Conservation (phyloP, 2,329 filamentous ascomycete species). For the Talaromyces pinophilus region DNA sequence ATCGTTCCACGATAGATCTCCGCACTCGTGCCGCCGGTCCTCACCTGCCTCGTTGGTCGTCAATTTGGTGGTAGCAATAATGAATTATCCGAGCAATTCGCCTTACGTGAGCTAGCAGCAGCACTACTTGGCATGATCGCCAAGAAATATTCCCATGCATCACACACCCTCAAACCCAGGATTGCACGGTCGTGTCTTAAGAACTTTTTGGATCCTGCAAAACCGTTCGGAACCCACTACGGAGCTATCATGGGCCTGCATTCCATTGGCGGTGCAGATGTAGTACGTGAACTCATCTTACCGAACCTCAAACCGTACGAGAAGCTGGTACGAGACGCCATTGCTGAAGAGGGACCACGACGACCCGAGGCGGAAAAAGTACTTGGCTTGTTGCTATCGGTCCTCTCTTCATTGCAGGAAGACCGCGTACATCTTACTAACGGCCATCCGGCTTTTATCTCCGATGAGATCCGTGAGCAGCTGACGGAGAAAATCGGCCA, state of each 20-base stretch:
- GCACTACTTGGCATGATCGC: constrained; percentile 78
- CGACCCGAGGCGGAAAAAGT: constrained; percentile 63
- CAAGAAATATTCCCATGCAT: constrained; percentile 76
- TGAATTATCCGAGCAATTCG: constrained; percentile 65
- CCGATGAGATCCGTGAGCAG: constrained; percentile 40
- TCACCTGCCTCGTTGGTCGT: constrained; percentile 86
- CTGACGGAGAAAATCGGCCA: constrained; percentile 46
- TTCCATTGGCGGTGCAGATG: constrained; percentile 70
- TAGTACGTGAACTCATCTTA: constrained; percentile 64
- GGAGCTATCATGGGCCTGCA: constrained; percentile 81
- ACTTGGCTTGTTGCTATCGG: constrained; percentile 57
- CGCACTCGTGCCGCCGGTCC: constrained; percentile 76
- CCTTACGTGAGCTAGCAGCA: constrained; percentile 80
- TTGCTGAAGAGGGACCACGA: constrained; percentile 52
- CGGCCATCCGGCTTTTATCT: constrained; percentile 40
- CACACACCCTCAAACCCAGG: constrained; percentile 79
- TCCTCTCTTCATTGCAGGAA: constrained; percentile 56
- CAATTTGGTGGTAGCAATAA: constrained; percentile 64
- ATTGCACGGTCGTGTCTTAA: constrained; percentile 92
- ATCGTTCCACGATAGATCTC: constrained; percentile 47
- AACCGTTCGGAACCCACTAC: constrained; percentile 81
- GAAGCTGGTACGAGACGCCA: constrained; percentile 58
- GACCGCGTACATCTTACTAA: constrained; percentile 45
- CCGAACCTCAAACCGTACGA: constrained; percentile 68
- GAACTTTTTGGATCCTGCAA: constrained; percentile 82